These are phyloP conservation scores for Metschnikowia baotianmanensis DNA, from an alignment of 805 yeast species.

Conservation along the genomic window DNA sequence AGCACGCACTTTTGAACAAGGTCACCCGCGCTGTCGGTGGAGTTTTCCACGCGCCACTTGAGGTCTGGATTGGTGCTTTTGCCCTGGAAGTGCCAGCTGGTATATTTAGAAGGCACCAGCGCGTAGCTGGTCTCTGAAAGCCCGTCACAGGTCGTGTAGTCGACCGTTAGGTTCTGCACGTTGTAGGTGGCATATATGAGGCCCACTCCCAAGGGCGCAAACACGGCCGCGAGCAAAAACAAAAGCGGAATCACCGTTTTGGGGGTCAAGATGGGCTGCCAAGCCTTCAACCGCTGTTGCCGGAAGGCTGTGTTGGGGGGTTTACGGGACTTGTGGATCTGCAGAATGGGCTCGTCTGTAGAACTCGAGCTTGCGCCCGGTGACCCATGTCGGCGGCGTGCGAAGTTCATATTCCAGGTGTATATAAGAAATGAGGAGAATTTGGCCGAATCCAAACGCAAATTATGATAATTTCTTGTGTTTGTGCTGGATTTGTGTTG, in stretches of 20 bases:
- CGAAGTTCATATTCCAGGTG: slow-evolving; percentile 22
- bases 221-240: slow-evolving; percentile 68
- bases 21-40: slow-evolving; percentile 37
- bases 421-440: background rate
- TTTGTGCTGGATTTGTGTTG: too few species aligned
- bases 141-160: slow-evolving; percentile 68
- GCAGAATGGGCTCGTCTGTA: slow-evolving; percentile 17
- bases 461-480: too few species aligned
- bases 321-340: slow-evolving; percentile 33
- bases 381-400: slow-evolving; percentile 32
- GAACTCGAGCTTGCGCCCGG: slow-evolving; percentile 19
- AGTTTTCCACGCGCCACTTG: slow-evolving; percentile 55
- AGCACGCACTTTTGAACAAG: slow-evolving; percentile 53
- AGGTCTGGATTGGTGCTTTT: slow-evolving; percentile 45
- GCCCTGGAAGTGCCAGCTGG: slow-evolving; percentile 58
- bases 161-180: slow-evolving; percentile 71
- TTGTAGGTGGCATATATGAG: slow-evolving; percentile 72
- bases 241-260: slow-evolving; percentile 85
- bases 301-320: slow-evolving; percentile 72
- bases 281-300: slow-evolving; percentile 67
- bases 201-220: slow-evolving; percentile 90
- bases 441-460: too few species aligned
- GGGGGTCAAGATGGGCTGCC: slow-evolving; percentile 91
- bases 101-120: slow-evolving; percentile 58
- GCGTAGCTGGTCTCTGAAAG: slow-evolving; percentile 37